Evolutionary conservation across 108 stramenopile species (phyloP).

Genomic region (Aureococcus anophagefferens): DNA sequence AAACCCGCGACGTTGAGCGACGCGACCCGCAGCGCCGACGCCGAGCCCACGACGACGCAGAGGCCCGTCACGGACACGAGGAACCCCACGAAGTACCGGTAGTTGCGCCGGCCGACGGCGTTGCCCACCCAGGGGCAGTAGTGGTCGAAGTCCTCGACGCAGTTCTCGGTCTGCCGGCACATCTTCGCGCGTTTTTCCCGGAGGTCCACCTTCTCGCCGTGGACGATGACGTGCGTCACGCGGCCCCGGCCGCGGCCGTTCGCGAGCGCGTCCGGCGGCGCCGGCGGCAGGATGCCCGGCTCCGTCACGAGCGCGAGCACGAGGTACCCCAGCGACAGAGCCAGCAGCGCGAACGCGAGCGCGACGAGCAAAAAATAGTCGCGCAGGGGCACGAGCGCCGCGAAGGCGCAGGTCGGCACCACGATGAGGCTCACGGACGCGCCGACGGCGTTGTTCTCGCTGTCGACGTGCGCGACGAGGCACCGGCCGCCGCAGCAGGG

Average conservation of each 20-base stretch:
- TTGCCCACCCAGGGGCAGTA: slow-evolving; percentile 30
- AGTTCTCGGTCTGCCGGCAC: background rate
- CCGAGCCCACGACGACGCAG: background rate
- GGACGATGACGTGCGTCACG: background rate
- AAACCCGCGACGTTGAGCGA: background rate
- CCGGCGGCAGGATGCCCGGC: background rate
- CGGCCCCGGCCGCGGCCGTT: background rate
- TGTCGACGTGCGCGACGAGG: too few relatives aligned
- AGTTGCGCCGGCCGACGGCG: slow-evolving; percentile 34
- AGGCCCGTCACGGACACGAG: background rate
- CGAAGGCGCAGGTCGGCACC: background rate
- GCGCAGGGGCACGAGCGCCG: too few relatives aligned
- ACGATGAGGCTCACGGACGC: background rate
- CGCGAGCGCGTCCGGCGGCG: background rate
- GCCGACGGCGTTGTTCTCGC: background rate
- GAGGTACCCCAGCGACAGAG: background rate
- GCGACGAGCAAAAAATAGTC: too few relatives aligned
- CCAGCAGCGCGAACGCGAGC: too few relatives aligned
- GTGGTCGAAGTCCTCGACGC: slow-evolving; percentile 18
- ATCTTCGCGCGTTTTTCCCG: slow-evolving; percentile 5
- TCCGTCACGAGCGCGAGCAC: background rate
- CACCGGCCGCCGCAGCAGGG: background rate
- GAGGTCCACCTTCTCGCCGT: background rate
- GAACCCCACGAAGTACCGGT: slow-evolving; percentile 32
- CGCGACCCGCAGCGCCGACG: background rate